Conservation (phyloP, 2,329 filamentous ascomycete genomes). For the Decorospora gaudefroyi region DNA sequence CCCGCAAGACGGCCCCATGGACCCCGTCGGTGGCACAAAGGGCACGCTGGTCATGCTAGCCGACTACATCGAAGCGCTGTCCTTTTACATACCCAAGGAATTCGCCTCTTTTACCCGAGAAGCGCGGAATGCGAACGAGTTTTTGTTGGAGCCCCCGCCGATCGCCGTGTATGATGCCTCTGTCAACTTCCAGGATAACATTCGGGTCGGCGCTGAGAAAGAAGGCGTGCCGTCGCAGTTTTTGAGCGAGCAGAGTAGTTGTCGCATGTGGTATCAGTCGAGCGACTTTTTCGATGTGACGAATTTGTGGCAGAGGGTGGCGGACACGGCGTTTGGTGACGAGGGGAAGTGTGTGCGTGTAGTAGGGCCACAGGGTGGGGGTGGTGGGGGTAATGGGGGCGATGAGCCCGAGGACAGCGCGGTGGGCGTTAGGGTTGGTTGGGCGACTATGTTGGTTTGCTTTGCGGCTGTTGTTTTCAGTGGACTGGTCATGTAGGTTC, state of each 20-base stretch:
- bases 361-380: too few species aligned
- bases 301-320: constrained; percentile 56
- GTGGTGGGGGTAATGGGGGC: too few species aligned
- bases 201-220: constrained; percentile 37
- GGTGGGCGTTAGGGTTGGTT: too few species aligned
- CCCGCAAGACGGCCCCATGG: constrained; percentile 49
- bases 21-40: constrained; percentile 53
- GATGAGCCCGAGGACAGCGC: too few species aligned
- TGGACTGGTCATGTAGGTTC: too few species aligned
- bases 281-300: constrained; percentile 58
- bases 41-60: constrained; percentile 46
- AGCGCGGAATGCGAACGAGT: constrained; percentile 23
- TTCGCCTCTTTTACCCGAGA: constrained; percentile 25
- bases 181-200: constrained; percentile 50
- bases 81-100: constrained; percentile 20
- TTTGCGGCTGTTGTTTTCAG: too few species aligned
- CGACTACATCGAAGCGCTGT: constrained; percentile 30
- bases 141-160: constrained; percentile 33
- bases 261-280: constrained; percentile 63
- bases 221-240: constrained; percentile 61
- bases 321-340: constrained; percentile 35
- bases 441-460: too few species aligned
- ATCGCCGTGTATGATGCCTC: constrained; percentile 30
- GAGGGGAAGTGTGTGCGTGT: too few species aligned
- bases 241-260: constrained; percentile 64